Base-by-base conservation (phyloP, 352 stramenopile genomes). In the Pythium grandisporangium region DNA sequence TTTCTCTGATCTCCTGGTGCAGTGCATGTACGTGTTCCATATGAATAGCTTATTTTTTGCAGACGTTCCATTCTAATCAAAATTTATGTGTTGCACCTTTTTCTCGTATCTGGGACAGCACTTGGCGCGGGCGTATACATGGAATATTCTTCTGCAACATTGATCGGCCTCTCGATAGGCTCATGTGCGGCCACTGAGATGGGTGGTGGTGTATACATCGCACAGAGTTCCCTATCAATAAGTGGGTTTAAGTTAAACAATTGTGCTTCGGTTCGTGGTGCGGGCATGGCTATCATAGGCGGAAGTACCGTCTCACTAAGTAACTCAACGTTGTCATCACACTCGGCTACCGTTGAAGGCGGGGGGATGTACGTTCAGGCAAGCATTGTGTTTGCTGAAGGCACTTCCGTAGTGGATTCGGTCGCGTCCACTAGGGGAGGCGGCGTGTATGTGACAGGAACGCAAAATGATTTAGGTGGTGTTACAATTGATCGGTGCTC, bases 121-220 rank as follows among this genome's bases (percentile, higher is more conserved):
- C 38, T 35, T 19, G 33, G 17, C 11, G 48, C 48, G 7, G 54
- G 48, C 6, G 48, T 63, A 8, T 63, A 57, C 30, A 30, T 34
- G 0, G 43, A 54, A 24, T 51, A 49, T 26, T 55, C 48, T 6
- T 45, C 47, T 1, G 53, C 42, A 1, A 41, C 11, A 2, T 39
- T 61, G 6, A 6, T 17, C 6, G 48, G 48, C 10, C 29, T 58
- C 16, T 40, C 10, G 1, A 6, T 57, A 7, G 5, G 19, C 10
- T 29, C 12, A 3, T 38, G 35, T 6, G 33, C 22, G 1, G 41
- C 46, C 2, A 30, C 4, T 13, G 21, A 43, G 24, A 4, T 42
- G 1, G 53, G 53, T 13, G 53, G 53, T 17, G 54, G 53, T 16
- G 13, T 52, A 0, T 42, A 30, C 3, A 13, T 44, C 21, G 42